These are phyloP conservation scores for Populus simonii DNA, from an alignment of 345 rosid species.

Conservation along the genomic window DNA sequence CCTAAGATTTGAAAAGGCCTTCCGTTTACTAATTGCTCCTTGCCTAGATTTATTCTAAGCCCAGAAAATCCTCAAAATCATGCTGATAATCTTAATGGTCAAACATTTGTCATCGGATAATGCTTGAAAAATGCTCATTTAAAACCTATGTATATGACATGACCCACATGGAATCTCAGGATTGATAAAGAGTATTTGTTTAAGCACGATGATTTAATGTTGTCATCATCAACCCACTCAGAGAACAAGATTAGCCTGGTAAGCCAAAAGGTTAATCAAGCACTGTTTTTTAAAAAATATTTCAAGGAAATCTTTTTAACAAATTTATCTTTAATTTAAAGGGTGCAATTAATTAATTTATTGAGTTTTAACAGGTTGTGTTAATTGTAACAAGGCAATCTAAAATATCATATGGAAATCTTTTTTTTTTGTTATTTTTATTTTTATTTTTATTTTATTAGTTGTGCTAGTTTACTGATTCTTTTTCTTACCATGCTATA, in stretches of 20 bases:
- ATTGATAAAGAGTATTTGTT: slow-evolving; percentile 6
- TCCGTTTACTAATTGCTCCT: neutral
- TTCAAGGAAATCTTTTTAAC: too few species aligned
- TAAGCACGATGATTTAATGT: slow-evolving; percentile 11
- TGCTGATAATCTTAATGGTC: neutral
- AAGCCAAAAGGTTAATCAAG: neutral
- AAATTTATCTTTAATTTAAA: too few species aligned
- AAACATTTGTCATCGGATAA: neutral
- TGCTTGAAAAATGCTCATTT: neutral
- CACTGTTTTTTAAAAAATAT: neutral
- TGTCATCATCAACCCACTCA: slow-evolving; percentile 19
- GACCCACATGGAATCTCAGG: neutral
- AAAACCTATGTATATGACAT: neutral
- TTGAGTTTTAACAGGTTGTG: too few species aligned
- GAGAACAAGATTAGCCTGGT: neutral
- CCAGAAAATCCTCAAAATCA: neutral
- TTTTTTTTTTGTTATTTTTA: too few species aligned
- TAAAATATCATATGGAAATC: too few species aligned
- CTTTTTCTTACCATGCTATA: too few species aligned
- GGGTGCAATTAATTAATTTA: too few species aligned
- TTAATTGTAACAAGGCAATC: too few species aligned
- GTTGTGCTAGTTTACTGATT: too few species aligned
- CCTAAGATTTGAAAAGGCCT: too few species aligned
- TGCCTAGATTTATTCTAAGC: too few species aligned
- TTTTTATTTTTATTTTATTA: too few species aligned